These are phyloP conservation scores for Adansonia madagascariensis DNA, from an alignment of 441 rosid species.

Conservation along the genomic window DNA sequence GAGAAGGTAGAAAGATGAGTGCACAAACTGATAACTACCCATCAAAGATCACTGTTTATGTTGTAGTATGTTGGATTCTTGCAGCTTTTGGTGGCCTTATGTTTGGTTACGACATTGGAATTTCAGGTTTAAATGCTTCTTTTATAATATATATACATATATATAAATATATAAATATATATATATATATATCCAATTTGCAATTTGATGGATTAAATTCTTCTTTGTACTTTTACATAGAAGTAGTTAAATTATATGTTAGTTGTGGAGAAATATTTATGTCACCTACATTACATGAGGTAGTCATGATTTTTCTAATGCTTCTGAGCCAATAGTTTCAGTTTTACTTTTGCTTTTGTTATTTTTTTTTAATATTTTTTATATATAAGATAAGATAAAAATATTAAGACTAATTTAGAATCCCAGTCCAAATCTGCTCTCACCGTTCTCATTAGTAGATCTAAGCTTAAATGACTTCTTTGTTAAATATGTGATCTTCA, in stretches of 20 bases:
- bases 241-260: too few species aligned
- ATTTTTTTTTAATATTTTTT: background rate
- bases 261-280: too few species aligned
- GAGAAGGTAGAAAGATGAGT: background rate
- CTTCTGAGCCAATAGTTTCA: too few species aligned
- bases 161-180: too few species aligned
- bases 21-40: slow-evolving; percentile 11
- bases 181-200: too few species aligned
- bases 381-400: too few species aligned
- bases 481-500: too few species aligned
- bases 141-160: background rate
- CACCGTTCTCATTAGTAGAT: background rate
- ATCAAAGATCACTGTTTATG: slow-evolving; percentile 49
- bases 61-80: slow-evolving; percentile 51
- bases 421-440: background rate
- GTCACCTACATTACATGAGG: too few species aligned
- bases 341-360: background rate
- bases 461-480: background rate
- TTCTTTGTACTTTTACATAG: too few species aligned
- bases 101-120: slow-evolving; percentile 78
- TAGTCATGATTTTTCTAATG: too few species aligned
- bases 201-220: too few species aligned
- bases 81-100: slow-evolving; percentile 66
- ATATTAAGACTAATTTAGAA: too few species aligned
- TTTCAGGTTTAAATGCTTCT: slow-evolving; percentile 44